Percentiles rank a stretch among this genome's conserved stretches.
Conservation (phyloP, 2,329 filamentous ascomycete species). For the Xylaria sp. region DNA sequence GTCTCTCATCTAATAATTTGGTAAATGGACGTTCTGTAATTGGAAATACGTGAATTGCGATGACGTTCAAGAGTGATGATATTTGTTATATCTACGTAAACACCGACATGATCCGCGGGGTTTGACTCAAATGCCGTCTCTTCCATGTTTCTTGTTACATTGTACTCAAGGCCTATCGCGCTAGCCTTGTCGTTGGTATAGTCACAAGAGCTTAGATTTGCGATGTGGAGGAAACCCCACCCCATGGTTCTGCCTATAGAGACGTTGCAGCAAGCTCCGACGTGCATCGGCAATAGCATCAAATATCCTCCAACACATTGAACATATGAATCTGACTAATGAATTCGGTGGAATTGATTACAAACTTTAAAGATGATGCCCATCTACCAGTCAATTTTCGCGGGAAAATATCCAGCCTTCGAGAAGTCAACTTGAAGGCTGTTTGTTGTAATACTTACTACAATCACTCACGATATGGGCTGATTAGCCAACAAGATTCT, state of each 20-base stretch:
- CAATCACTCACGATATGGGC: background rate
- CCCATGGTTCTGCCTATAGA: background rate
- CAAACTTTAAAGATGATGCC: background rate
- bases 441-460: background rate
- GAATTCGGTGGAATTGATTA: background rate
- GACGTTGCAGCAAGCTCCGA: background rate
- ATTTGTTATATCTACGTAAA: background rate
- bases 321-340: background rate
- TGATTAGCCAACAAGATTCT: background rate
- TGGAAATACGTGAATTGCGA: background rate
- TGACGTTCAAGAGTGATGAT: background rate
- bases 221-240: background rate
- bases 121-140: conserved; percentile 2
- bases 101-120: background rate
- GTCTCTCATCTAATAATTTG: background rate
- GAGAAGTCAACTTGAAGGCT: background rate
- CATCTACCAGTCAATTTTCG: background rate
- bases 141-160: background rate
- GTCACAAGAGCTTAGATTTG: background rate
- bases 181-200: background rate
- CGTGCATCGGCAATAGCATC: conserved; percentile 2
- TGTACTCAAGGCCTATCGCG: background rate
- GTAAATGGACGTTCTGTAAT: background rate
- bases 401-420: background rate
- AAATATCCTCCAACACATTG: background rate